Percentiles rank a stretch among this genome's conserved stretches.
These are phyloP conservation scores for Eucalyptus decipiens DNA, from an alignment of 345 rosid genomes.

Conservation along the genomic window DNA sequence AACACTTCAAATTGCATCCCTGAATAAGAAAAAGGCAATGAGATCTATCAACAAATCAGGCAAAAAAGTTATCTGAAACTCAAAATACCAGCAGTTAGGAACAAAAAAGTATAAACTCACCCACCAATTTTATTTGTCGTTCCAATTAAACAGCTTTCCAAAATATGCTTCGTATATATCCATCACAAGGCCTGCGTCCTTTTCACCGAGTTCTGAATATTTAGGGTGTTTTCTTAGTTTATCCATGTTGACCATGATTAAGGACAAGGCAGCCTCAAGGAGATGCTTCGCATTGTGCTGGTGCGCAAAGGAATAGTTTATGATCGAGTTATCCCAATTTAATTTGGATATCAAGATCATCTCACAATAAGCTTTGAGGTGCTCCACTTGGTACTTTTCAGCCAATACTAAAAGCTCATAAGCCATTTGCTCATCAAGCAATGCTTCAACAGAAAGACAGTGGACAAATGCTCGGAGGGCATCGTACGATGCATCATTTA, in stretches of 20 bases:
- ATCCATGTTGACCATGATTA: slow-evolving; percentile 67
- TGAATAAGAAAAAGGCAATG: not conserved
- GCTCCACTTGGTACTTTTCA: slow-evolving; percentile 76
- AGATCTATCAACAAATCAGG: too few species aligned
- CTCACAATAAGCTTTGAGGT: slow-evolving; percentile 73
- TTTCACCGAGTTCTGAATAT: slow-evolving; percentile 61
- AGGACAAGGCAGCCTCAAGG: slow-evolving; percentile 47
- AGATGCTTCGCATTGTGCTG: slow-evolving; percentile 68
- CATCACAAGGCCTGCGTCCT: slow-evolving; percentile 62
- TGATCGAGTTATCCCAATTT: slow-evolving; percentile 62
- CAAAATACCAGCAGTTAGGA: too few species aligned
- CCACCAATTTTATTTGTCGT: too few species aligned
- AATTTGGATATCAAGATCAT: slow-evolving; percentile 61
- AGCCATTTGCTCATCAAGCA: too few species aligned
- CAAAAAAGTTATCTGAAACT: too few species aligned
- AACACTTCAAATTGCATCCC: not conserved
- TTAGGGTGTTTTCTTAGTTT: slow-evolving; percentile 49
- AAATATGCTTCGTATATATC: slow-evolving; percentile 74
- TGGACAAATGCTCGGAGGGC: slow-evolving; percentile 51
- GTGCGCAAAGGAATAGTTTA: slow-evolving; percentile 72
- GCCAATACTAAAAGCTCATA: slow-evolving; percentile 59
- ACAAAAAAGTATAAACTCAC: too few species aligned
- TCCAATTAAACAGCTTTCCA: slow-evolving; percentile 10
- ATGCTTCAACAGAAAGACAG: too few species aligned
- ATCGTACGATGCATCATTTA: slow-evolving; percentile 51